Base-by-base conservation (phyloP, 2,329 filamentous ascomycete species). In the Ilyonectria robusta region DNA sequence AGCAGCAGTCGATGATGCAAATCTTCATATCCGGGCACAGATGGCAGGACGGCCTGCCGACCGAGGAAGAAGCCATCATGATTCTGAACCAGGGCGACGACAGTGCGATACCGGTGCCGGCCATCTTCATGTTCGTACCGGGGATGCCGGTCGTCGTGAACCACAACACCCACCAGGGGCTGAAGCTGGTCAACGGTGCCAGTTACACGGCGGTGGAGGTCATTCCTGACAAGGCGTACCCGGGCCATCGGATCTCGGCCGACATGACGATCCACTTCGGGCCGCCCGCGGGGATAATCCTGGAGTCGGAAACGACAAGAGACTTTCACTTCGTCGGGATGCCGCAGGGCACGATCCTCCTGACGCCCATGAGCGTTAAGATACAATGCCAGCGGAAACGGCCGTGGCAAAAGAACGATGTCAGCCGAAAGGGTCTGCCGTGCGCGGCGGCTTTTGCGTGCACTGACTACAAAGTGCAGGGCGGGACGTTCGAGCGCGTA, bases 21-120 rank as follows among this genome's bases (percentile, higher is more conserved):
- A 13, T 15, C 44, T n/a, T 21, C 9, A 35, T 35, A 13, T 15
- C 17, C 11, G 11, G 4, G 21, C 17, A 19, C 37, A 56, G 13
- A 42, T 56, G 53, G 51, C 40, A 55, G 51, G 51, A 55, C 4
- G 51, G 51, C 15, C 13, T n/a, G 51, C 51, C 51, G 33, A 51
- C n/a, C 4, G 44, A 47, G n/a, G 21, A n/a, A 19, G n/a, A 19
- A 19, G 23, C 23, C 23, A 23, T 23, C 23, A 23, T 23, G 23
- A 23, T 23, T 3, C 4, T 23, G 23, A 23, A 23, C 23, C 23
- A 23, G 23, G 23, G 23, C 23, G 23, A 23, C 23, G 23, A 23
- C 4, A 23, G 23, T 3, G 23, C 23, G 23, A 23, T 23, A 23
- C 23, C 23, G 23, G 23, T 23, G 23, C 23, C 23, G 23, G 23